Evolutionary conservation across 164 flowering plant genomes (phyloP), one percentile per base, ranked within the genome.

Genomic region (Annona squamosa): DNA sequence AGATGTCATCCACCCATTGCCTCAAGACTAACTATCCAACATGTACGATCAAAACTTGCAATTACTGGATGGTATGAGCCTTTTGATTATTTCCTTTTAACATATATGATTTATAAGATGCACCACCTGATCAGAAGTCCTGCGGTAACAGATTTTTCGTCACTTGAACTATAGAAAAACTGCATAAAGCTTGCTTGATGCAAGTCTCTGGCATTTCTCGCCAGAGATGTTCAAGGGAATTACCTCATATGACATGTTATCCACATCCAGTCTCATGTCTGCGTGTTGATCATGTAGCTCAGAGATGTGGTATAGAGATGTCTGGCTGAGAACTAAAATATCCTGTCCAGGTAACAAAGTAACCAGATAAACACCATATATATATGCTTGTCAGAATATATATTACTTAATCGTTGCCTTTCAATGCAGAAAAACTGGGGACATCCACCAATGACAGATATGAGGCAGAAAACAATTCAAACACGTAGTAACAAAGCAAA

Each of bases 201-300:
- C 2, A 7, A 52, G 59, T 52, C 57, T 3, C 57, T 52, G 2
- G 10, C 59, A 52, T 52, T 52, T 52, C 59, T 52, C 9, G 13
- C 59, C 13, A 52, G 13, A 6, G 59, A 12, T 3, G 4, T 18
- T 1, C 44, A 4, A 13, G 6, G 42, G 3, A 17, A 16, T 43
- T 47, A 78, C 77, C 73, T 78, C 80, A 41, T 78, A 78, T 10
- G 80, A 72, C 74, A 65, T 72, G 61, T 65, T 65, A 65, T 72
- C 74, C 42, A 72, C 69, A 72, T 72, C 74, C 16, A 72, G 48
- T 46, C 74, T 42, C 74, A 72, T 46, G 69, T 64, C 74, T 17
- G 43, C 47, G 45, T 72, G 74, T 7, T 37, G 74, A 65, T 65
- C 74, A 46, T 72, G 68, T 48, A 65, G 46, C 18, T 65, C 45